Evolutionary conservation across 352 stramenopile species (phyloP).

Genomic region (Globisporangium irregulare): DNA sequence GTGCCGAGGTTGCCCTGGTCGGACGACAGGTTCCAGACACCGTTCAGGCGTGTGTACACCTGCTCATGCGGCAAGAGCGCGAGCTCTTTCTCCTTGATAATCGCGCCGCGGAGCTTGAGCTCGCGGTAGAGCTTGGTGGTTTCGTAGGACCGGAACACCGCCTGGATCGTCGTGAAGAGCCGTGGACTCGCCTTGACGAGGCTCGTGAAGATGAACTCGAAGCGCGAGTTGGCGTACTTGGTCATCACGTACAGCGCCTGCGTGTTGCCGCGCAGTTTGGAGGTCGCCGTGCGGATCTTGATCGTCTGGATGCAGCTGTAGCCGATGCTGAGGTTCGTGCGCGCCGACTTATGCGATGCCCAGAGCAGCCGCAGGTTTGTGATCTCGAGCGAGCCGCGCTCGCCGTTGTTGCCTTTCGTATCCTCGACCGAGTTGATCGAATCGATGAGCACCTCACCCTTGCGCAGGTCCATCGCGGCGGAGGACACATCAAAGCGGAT

Average conservation of each 20-base stretch:
- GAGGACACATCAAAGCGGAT: conserved; percentile 86
- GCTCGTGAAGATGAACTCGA: conserved; percentile 95
- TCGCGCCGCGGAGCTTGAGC: conserved; percentile 89
- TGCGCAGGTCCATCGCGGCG: conserved; percentile 62
- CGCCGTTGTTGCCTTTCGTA: conserved; percentile 94
- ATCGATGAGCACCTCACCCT: conserved; percentile 84
- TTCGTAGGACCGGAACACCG: conserved; percentile 91
- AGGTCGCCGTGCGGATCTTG: conserved; percentile 89
- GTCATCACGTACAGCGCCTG: conserved; percentile 92
- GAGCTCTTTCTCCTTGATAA: conserved; percentile 90
- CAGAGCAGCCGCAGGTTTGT: conserved; percentile 92
- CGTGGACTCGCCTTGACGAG: conserved; percentile 89
- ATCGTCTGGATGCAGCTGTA: conserved; percentile 83
- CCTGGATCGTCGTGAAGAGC: conserved; percentile 92
- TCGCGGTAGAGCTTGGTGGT: conserved; percentile 92
- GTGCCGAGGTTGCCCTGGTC: conserved; percentile 92
- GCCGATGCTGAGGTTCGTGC: conserved; percentile 86
- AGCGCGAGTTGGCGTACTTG: conserved; percentile 83
- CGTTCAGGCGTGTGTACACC: conserved; percentile 83
- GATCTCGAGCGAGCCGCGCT: conserved; percentile 84
- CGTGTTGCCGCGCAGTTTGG: conserved; percentile 86
- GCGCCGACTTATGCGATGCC: conserved; percentile 84
- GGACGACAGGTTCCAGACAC: conserved; percentile 91
- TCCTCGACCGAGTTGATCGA: conserved; percentile 94
- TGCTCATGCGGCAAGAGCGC: conserved; percentile 86